Conservation (phyloP, 768 basidiomycete species). For the Auriscalpium vulgare region DNA sequence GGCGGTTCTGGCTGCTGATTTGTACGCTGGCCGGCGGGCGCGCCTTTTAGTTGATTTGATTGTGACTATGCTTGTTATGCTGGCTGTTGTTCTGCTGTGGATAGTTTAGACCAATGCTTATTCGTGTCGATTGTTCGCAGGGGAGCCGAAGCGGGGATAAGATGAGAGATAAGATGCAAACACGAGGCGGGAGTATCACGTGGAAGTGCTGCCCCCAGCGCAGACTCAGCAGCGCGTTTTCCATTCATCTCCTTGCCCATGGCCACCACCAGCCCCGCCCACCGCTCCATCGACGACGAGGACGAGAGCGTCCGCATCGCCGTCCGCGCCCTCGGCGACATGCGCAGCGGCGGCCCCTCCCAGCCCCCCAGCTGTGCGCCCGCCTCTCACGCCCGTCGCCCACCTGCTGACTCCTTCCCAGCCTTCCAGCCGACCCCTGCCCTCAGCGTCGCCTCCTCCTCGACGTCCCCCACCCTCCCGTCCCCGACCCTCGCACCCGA, state of each 20-base stretch:
- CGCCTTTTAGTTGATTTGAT: not conserved
- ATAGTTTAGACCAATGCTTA: not conserved
- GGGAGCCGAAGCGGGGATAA: not conserved
- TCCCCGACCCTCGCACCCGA: constrained; percentile 18
- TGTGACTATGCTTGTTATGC: not conserved
- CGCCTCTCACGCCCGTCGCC: not conserved
- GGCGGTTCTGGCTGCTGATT: not conserved
- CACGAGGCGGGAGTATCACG: not conserved
- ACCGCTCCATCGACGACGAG: constrained; percentile 36
- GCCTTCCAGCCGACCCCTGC: constrained; percentile 29
- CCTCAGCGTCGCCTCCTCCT: constrained; percentile 24
- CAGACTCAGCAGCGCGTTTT: not conserved
- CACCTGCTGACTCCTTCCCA: constrained; percentile 1
- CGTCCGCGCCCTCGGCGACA: constrained; percentile 66
- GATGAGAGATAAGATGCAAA: not conserved
- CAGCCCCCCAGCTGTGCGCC: constrained; percentile 20
- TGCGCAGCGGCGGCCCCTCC: constrained; percentile 44
- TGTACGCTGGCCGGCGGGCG: not conserved
- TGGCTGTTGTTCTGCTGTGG: not conserved
- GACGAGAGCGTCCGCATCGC: constrained; percentile 79
- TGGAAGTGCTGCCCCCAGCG: not conserved
- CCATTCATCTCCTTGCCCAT: not conserved
- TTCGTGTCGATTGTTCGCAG: not conserved
- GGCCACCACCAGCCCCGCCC: constrained; percentile 6
- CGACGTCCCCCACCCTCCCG: constrained; percentile 24